Evolutionary conservation across 108 stramenopile species (phyloP), one percentile per base, ranked within the genome.

Genomic region (Pseudonitzschia pungens): DNA sequence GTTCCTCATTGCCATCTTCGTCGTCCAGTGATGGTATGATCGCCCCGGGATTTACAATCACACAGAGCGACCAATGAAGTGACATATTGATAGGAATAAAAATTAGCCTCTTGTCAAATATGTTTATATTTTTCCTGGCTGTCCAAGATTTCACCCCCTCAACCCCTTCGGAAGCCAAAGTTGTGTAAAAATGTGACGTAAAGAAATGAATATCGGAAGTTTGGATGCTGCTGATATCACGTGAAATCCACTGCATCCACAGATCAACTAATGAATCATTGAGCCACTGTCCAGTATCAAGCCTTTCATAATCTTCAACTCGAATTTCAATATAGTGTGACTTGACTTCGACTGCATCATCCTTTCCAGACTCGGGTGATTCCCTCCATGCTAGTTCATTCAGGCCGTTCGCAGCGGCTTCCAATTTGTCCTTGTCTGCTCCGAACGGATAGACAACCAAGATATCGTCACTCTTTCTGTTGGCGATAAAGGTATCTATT

Each of bases 31-130:
- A 14, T 33, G 63, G 22, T 33, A 64, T 66, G 55, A 96, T 84
- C 0, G 51, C 45, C 16, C 94, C 93, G 26, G 96, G 97, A 77
- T 97, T 96, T 59, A 91, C 89, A 52, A 97, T 85, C 45, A 96
- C 94, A 62, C 92, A 95, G 9, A 99, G 84, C 27, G 94, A 95
- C 98, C 98, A 99, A 81, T 99, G 98, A 45, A 97, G 70, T 63
- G 77, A 63, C 74, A 92, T 91, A 78, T 96, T 96, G 62, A 99
- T 86, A 0, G 98, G 98, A n/a, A 99, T 81, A 69, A 98, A 90
- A 27, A 98, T 84, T 11, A 97, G 76, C 64, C 87, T 87, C 78
- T 97, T 96, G 15, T 80, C 43, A 72, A 99, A 98, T 15, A 99
- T 83, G 73, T 96, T 83, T 32, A 96, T 89, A 51, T 88, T 87